Evolutionary conservation across 768 basidiomycete genomes (phyloP), one percentile per base, ranked within the genome.

Genomic region (Russula virescens): DNA sequence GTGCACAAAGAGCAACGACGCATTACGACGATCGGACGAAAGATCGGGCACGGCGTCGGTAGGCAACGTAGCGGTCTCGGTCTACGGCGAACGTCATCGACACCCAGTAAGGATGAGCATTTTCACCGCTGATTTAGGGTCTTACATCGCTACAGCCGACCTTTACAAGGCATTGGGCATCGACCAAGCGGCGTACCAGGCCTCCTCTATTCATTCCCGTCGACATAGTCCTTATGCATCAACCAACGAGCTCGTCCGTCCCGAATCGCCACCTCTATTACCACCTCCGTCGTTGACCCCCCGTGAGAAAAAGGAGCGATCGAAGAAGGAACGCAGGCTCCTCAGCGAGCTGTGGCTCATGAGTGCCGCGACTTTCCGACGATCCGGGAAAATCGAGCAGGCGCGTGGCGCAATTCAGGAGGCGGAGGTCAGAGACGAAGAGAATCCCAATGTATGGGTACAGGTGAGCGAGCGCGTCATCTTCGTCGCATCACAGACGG

Each of bases 321-420:
- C 79, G 3, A 78, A 78, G 21, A 78, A 80, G 25, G 87, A 86
- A 65, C 83, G 83, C 45, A 77, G 85, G 26, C 74, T 97, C 31
- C 76, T 97, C 62, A 90, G 88, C 61, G 86, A 93, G 68, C 75
- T 98, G 8, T 99, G 97, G 97, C 75, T 97, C 6, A 91, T 93
- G 82, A 90, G 88, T 8, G 92, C 96, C 0, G 94, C 97, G 18
- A 97, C 92, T 0, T 98, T 98, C 77, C 80, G 97, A 50, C 77
- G 97, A 62, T 76, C 89, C 58, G 91, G 91, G 13, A 94, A 94
- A 75, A 81, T 91, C 58, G 95, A 97, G 62, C 92, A 98, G 69
- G 87, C 91, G 0, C 84, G 85, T 55, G 95, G 86, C 13, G 88
- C 96, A 2, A 94, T 98, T 49, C 92, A 94, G 71, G 96, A 99